Evolutionary conservation across 2,329 filamentous ascomycete genomes (phyloP), one percentile per base, ranked within the genome.

Genomic region (Diaporthe aspalathi): DNA sequence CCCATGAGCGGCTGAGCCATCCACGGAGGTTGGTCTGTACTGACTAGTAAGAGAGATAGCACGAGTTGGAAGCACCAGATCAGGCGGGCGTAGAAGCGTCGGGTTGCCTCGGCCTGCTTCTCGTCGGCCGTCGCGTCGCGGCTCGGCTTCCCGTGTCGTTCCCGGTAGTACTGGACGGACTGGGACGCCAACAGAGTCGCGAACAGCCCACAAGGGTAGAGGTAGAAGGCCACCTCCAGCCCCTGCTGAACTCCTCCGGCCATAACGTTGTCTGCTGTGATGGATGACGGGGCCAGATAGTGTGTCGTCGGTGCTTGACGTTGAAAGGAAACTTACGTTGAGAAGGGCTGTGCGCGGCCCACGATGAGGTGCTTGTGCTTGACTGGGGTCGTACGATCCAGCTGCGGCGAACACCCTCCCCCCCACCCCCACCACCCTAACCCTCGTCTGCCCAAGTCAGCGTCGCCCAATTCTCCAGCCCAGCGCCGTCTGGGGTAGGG

Each of bases 181-280:
- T 84, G 82, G 0, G 78, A 79, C 3, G 79, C 76, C 20, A 83
- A 68, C 7, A 84, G 73, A 1, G 80, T 78, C 4, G 76, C 70
- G 57, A 84, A 83, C 11, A 84, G 78, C 6, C 79, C 76, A 50
- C 79, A 80, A 1, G 83, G 83, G 71, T 84, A 84, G 66, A 80
- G 67, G 65, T 84, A 84, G 73, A 84, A 84, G 71, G 79, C 80
- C 9, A 81, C 76, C 71, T 80, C 77, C 62, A 84, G 75, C 47
- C 80, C 83, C 52, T 79, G 71, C 74, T 82, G 75, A 57, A 74
- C 73, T 70, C 70, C 72, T 71, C 70, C 72, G 56, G 71, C 71
- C 71, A 73, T 73, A 17, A 38, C 43, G 9, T 8, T 24, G 22
- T 57, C 22, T n/a, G 50, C 17, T 16, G 32, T n/a, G 32, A 52